Percentiles rank a stretch among this genome's conserved stretches.
These are phyloP conservation scores for Asclepias syriaca DNA, from an alignment of 257 asterid genomes.

Conservation along the genomic window DNA sequence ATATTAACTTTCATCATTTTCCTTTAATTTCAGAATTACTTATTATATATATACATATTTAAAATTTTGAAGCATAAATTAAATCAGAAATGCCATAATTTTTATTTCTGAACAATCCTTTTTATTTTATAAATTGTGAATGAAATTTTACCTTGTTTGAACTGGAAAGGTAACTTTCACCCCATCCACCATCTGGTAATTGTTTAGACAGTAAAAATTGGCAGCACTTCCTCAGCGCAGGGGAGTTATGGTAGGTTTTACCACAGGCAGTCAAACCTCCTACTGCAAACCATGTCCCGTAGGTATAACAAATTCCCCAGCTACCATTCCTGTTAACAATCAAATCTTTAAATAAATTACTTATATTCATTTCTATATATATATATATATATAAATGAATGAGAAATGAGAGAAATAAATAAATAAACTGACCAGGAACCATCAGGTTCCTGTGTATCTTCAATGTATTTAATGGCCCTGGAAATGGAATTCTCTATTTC, in stretches of 20 bases:
- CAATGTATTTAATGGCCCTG: conserved; percentile 30
- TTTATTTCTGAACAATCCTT: no score
- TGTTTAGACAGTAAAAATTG: conserved; percentile 42
- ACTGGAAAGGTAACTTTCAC: conserved; percentile 55
- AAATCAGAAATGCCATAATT: no score
- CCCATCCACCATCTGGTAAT: conserved; percentile 57
- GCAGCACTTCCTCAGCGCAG: conserved; percentile 32
- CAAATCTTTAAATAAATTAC: neutral
- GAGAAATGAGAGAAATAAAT: no score
- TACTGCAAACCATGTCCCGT: conserved; percentile 52
- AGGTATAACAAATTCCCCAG: conserved; percentile 64
- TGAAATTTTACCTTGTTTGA: conserved; percentile 33
- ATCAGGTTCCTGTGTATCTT: conserved; percentile 36
- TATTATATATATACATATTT: no score
- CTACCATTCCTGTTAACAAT: conserved; percentile 31
- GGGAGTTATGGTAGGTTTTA: conserved; percentile 26
- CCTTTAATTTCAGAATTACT: no score
- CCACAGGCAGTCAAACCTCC: conserved; percentile 40
- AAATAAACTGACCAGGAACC: conserved; percentile 44
- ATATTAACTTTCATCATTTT: neutral
- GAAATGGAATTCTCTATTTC: conserved; percentile 44
- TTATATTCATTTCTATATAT: neutral
- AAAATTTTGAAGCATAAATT: no score
- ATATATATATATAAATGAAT: no score
- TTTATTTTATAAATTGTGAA: neutral